Evolutionary conservation across 1,284 basidiomycete species (phyloP).

Genomic region (Earliella scabrosa): DNA sequence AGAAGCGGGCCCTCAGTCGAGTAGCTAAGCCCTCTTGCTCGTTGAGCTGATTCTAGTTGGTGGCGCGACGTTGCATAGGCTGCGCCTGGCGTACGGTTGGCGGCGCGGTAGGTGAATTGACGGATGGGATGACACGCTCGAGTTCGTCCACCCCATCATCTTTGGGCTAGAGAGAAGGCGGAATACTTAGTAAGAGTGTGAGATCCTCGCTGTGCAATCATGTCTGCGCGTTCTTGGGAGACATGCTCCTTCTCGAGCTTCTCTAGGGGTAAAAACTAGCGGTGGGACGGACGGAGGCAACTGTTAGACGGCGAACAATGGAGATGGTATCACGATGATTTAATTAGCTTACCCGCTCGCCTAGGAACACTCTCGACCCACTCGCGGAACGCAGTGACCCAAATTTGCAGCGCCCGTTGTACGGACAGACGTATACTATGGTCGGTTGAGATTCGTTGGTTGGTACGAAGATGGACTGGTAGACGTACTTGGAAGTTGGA

Average conservation of each 20-base stretch:
- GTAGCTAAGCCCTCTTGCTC: constrained; percentile 79
- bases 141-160: constrained; percentile 66
- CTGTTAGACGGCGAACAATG: no score
- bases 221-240: constrained; percentile 73
- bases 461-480: constrained; percentile 1
- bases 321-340: no score
- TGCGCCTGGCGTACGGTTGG: constrained; percentile 58
- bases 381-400: constrained; percentile 85
- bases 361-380: constrained; percentile 91
- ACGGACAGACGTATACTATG: constrained; percentile 65
- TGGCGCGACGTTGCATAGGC: constrained; percentile 45
- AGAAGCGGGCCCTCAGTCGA: constrained; percentile 83
- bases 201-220: constrained; percentile 82
- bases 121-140: constrained; percentile 54
- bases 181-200: constrained; percentile 68
- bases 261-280: constrained; percentile 82
- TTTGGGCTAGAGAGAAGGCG: constrained; percentile 40
- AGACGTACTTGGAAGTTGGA: constrained; percentile 77
- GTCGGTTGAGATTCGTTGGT: constrained; percentile 18
- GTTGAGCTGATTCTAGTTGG: constrained; percentile 24
- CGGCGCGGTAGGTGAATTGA: constrained; percentile 48
- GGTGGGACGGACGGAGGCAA: no score
- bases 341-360: constrained; percentile 81
- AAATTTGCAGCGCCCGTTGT: constrained; percentile 65
- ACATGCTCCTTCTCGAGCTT: constrained; percentile 83